phyloP scores from a whole-genome alignment of 2,329 filamentous ascomycete genomes.

The Talaromyces amestolkiae region DNA sequence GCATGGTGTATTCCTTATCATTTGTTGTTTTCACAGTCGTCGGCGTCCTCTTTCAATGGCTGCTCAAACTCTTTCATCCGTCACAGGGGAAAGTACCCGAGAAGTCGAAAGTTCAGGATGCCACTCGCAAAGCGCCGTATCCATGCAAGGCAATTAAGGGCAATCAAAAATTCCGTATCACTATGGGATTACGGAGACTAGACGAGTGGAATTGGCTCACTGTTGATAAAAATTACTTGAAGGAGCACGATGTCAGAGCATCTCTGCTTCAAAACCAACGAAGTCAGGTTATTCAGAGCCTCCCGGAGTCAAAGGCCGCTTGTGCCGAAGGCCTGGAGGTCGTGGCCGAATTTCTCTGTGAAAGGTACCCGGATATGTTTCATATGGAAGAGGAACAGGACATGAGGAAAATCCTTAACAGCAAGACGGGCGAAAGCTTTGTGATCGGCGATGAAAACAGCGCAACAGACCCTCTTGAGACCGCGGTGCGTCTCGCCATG shows the following conservation, averaged over 20 bases:
- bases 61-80: slow-evolving; percentile 23
- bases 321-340: slow-evolving; percentile 50
- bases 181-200: slow-evolving; percentile 50
- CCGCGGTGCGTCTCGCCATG: slow-evolving; percentile 50
- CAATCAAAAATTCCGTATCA: slow-evolving; percentile 41
- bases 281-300: slow-evolving; percentile 45
- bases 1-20: slow-evolving; percentile 35
- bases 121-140: slow-evolving; percentile 38
- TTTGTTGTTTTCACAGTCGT: slow-evolving; percentile 31
- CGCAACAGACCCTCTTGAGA: slow-evolving; percentile 47
- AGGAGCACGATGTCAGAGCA: slow-evolving; percentile 44
- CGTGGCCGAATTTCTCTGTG: slow-evolving; percentile 46
- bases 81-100: neutral
- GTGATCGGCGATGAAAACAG: slow-evolving; percentile 34
- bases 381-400: slow-evolving; percentile 28
- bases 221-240: slow-evolving; percentile 47
- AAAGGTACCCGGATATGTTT: slow-evolving; percentile 47
- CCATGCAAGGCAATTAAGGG: slow-evolving; percentile 40
- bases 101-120: slow-evolving; percentile 23
- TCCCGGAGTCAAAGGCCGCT: slow-evolving; percentile 45
- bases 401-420: slow-evolving; percentile 41
- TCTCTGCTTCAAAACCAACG: slow-evolving; percentile 41
- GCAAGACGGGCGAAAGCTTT: slow-evolving; percentile 46
- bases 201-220: slow-evolving; percentile 50
- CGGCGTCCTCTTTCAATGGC: slow-evolving; percentile 28